Percentiles rank a stretch among this genome's conserved stretches.
phyloP scores from a whole-genome alignment of 2,329 filamentous ascomycete species.

The Pestalotiopsis sp. region DNA sequence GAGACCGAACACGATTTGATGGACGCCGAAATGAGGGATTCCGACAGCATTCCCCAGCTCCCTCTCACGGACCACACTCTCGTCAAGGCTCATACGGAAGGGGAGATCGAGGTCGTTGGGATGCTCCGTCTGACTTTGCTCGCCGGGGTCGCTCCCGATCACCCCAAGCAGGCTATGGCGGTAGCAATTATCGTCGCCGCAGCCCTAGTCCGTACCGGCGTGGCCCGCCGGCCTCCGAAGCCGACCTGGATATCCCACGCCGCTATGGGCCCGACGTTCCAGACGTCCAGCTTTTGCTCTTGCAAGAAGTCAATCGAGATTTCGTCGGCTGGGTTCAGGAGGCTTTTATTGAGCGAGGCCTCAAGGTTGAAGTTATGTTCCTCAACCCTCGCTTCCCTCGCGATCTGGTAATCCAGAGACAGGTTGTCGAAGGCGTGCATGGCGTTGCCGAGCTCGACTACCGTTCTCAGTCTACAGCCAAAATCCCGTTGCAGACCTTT shows the following conservation, averaged over 20 bases:
- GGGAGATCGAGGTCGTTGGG: conserved; percentile 38
- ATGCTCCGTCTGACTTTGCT: conserved; percentile 33
- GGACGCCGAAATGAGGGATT: conserved; percentile 29
- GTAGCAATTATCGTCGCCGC: conserved; percentile 64
- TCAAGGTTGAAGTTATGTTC: conserved; percentile 79
- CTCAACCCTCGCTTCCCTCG: conserved; percentile 77
- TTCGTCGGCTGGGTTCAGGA: conserved; percentile 84
- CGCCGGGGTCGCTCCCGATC: conserved; percentile 70
- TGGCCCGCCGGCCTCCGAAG: conserved; percentile 43
- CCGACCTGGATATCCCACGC: conserved; percentile 71
- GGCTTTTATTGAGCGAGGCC: conserved; percentile 69
- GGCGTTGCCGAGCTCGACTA: conserved; percentile 79
- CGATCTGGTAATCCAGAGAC: conserved; percentile 77
- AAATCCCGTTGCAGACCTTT: conserved; percentile 83
- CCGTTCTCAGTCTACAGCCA: conserved; percentile 68
- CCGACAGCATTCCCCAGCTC: conserved; percentile 26
- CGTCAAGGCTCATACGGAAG: conserved; percentile 35
- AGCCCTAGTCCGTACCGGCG: conserved; percentile 68
- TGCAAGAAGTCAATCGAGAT: conserved; percentile 76
- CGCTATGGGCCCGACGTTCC: conserved; percentile 77
- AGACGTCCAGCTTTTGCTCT: conserved; percentile 84
- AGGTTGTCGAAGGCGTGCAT: conserved; percentile 86
- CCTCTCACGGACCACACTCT: conserved; percentile 33
- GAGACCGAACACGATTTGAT: conserved; percentile 16
- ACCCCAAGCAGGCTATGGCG: conserved; percentile 49